Base-by-base conservation (phyloP, 352 stramenopile species). In the Pythium phragmitis region DNA sequence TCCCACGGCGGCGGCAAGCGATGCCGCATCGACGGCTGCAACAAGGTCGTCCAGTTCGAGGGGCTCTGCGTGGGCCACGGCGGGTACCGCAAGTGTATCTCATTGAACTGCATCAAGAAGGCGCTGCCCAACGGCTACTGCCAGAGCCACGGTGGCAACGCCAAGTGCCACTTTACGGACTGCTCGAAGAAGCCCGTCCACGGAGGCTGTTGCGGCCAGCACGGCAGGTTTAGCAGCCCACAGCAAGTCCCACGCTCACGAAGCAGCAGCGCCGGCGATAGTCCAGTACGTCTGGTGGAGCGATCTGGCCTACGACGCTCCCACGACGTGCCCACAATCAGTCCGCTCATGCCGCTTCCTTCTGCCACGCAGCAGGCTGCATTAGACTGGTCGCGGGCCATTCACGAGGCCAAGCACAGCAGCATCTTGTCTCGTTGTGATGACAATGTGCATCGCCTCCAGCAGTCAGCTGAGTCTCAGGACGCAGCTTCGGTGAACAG, bases 21-120 rank as follows among this genome's bases (percentile, higher is more conserved):
- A 23, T 87, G 78, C 41, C 75, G 73, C 33, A 70, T 82, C 33
- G 49, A 67, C 9, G 68, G 73, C 23, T 87, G 78, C 63, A 83
- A 77, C 61, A 89, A 89, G 64, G 77, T 86, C 11, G 77, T 87
- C 28, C 79, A 88, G 68, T 86, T 83, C 46, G 78, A 84, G 16
- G 72, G 78, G 21, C 76, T 87, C 0, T 89, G 80, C 23, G 76
- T 86, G 8, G 69, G 70, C 26, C 79, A 88, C 36, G 79, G 79
- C 3, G 79, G 79, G 42, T 86, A 80, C 58, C 76, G 79, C 1
- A 75, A 75, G 42, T 88, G 79, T 54, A 49, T 82, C 12, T 80
- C 72, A 7, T 63, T 75, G 19, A 74, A 76, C 49, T 88, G 79
- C 36, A 48, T 67, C 13, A 83, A 77, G 54, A 75, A 77, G 33